These are phyloP conservation scores for Chytriomyces sp. DNA, from an alignment of 192 early-diverging fungal genomes.

Conservation along the genomic window DNA sequence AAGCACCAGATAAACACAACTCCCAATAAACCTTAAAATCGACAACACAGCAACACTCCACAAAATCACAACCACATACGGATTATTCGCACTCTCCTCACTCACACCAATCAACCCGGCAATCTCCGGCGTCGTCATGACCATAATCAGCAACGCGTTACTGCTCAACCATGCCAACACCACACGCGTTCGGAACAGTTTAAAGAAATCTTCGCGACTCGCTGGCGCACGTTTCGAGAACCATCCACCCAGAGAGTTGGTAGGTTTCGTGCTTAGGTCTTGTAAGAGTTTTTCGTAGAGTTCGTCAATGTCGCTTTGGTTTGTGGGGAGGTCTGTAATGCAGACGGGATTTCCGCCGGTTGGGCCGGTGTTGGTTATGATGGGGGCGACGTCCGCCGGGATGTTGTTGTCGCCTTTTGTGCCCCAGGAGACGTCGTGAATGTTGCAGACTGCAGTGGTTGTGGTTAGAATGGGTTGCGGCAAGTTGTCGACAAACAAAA, in stretches of 20 bases:
- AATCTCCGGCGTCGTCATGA: constrained; percentile 45
- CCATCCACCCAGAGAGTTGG: neutral
- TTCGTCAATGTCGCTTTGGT: constrained; percentile 55
- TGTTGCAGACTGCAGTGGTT: constrained; percentile 51
- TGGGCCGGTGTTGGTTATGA: constrained; percentile 33
- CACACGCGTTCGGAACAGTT: constrained; percentile 56
- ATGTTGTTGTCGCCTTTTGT: constrained; percentile 56
- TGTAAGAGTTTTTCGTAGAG: constrained; percentile 46
- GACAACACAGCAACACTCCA: constrained; percentile 79
- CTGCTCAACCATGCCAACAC: constrained; percentile 54
- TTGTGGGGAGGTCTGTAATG: constrained; percentile 50
- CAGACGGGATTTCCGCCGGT: constrained; percentile 38
- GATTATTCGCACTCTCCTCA: constrained; percentile 17
- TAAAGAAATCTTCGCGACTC: constrained; percentile 56
- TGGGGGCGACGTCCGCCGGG: constrained; percentile 37
- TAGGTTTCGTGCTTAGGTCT: constrained; percentile 29
- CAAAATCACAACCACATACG: constrained; percentile 37
- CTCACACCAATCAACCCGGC: constrained; percentile 15
- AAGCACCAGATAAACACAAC: constrained; percentile 12
- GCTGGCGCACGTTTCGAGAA: neutral
- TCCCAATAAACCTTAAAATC: constrained; percentile 77
- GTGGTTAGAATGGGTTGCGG: neutral
- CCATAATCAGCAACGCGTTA: constrained; percentile 50
- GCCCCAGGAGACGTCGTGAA: constrained; percentile 66
- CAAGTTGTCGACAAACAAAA: constrained; percentile 22